Conservation (phyloP, 176 grass and related monocot species). For the Puccinellia tenuiflora region DNA sequence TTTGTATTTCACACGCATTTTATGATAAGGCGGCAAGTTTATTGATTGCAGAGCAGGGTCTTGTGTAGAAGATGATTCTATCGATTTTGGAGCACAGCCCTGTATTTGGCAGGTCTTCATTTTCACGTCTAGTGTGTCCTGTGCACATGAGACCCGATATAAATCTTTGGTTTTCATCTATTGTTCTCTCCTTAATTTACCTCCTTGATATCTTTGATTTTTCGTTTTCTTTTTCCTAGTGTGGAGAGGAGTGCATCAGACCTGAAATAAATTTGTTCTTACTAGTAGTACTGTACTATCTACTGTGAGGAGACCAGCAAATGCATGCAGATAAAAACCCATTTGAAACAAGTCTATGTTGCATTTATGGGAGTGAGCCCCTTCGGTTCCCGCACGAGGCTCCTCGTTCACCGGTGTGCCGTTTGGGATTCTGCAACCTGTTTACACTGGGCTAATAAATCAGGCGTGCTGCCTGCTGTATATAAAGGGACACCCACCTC, state of each 20-base stretch:
- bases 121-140: background rate
- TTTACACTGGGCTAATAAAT: slow-evolving; percentile 5
- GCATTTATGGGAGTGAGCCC: background rate
- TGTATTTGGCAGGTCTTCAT: background rate
- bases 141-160: no score
- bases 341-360: background rate
- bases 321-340: background rate
- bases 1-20: background rate
- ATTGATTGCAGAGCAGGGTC: background rate
- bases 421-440: slow-evolving; percentile 22
- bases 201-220: no score
- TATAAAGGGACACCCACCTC: slow-evolving; percentile 1
- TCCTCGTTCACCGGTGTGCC: slow-evolving; percentile 14
- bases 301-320: no score
- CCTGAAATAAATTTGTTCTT: no score
- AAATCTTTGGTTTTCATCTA: no score
- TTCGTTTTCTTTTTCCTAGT: no score
- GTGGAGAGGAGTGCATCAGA: no score
- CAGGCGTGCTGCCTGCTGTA: slow-evolving; percentile 8
- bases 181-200: no score
- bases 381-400: slow-evolving; percentile 16
- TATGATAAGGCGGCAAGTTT: background rate
- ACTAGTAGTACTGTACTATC: no score
- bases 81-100: background rate
- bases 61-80: no score